Conservation (phyloP, 2,329 filamentous ascomycete genomes). For the Penicillium sp. region DNA sequence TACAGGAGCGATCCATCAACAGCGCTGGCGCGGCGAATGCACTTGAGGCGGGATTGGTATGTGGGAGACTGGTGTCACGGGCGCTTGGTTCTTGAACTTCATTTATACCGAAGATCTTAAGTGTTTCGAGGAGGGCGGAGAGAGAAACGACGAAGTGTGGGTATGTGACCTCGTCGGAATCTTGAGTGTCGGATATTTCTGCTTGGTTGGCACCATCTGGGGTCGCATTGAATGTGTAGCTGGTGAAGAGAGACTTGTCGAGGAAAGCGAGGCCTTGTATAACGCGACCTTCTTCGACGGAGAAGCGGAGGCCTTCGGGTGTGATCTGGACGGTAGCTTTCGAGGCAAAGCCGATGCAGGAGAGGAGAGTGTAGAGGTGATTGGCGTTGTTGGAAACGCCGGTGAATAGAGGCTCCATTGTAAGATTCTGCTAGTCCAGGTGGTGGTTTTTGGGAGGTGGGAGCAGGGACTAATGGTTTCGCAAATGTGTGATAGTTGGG, state of each 20-base stretch:
- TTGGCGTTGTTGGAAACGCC: conserved; percentile 63
- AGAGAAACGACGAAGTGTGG: conserved; percentile 86
- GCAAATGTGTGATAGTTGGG: conserved; percentile 21
- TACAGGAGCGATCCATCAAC: conserved; percentile 82
- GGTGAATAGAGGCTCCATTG: conserved; percentile 53
- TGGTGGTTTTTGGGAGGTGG: not conserved
- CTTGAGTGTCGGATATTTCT: conserved; percentile 34
- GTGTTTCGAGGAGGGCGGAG: conserved; percentile 81
- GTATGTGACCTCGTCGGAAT: conserved; percentile 42
- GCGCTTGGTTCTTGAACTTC: conserved; percentile 48
- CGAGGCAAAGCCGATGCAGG: conserved; percentile 61
- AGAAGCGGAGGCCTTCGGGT: conserved; percentile 80
- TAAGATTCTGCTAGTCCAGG: conserved; percentile 5
- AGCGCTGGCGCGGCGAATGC: conserved; percentile 83
- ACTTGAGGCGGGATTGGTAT: conserved; percentile 51
- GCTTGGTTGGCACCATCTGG: conserved; percentile 21
- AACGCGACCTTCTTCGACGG: conserved; percentile 81
- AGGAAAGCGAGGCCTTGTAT: conserved; percentile 91
- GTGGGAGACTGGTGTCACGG: conserved; percentile 32
- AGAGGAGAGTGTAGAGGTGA: conserved; percentile 60
- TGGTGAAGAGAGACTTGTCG: conserved; percentile 84
- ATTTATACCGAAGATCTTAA: conserved; percentile 90
- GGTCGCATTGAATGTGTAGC: conserved; percentile 68
- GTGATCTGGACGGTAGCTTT: conserved; percentile 73
- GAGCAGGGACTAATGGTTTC: conserved; percentile 1